Conservation (phyloP, 192 early-diverging fungal genomes). For the Glomus cerebriforme region DNA sequence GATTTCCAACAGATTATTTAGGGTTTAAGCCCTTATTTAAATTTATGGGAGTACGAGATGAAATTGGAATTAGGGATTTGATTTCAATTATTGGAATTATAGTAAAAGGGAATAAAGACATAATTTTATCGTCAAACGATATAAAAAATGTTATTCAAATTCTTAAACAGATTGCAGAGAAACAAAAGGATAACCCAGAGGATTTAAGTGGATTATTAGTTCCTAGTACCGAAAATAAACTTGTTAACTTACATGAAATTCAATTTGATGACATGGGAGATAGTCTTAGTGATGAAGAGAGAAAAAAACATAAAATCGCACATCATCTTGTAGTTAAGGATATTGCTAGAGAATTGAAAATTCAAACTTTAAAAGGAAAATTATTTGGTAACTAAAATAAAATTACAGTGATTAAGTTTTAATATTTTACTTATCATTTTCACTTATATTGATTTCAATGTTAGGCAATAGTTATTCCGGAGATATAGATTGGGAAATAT, state of each 20-base stretch:
- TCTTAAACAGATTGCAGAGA: not conserved
- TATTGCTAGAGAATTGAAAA: not conserved
- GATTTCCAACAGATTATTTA: not conserved
- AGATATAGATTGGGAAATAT: not conserved
- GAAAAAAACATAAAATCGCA: not conserved
- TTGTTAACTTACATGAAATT: not conserved
- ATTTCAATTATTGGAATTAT: not conserved
- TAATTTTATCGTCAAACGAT: not conserved
- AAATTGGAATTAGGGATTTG: not conserved
- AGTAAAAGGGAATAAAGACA: not conserved
- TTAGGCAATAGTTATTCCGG: not conserved
- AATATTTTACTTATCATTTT: not conserved
- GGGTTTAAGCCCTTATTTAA: not conserved
- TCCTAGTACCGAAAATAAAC: not conserved
- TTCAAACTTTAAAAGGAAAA: not conserved
- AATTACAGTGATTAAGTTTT: too few relatives aligned
- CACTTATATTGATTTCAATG: not conserved
- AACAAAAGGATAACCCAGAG: not conserved
- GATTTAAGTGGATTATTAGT: not conserved
- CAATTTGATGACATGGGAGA: conserved; percentile 14
- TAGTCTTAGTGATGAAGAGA: not conserved
- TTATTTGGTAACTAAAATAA: not conserved
- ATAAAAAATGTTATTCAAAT: not conserved
- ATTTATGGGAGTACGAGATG: not conserved
- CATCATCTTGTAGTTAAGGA: not conserved